A percentile compares a stretch with the other conserved stretches of the same genome.
Conservation (phyloP, 2,329 filamentous ascomycete genomes). For the Rhytidhysteron rufulum region DNA sequence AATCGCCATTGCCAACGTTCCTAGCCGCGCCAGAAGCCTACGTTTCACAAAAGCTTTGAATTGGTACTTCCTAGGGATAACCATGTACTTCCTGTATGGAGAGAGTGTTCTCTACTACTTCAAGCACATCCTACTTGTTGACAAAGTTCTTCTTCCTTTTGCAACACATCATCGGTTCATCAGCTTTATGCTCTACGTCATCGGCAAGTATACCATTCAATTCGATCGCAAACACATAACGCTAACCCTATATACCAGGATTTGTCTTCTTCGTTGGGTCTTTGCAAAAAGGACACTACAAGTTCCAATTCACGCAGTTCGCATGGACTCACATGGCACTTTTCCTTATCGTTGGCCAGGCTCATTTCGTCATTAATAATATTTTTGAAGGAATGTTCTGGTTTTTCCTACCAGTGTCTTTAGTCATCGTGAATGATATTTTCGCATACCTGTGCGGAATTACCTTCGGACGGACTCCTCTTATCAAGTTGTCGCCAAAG, state of each 20-base stretch:
- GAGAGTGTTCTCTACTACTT: constrained; percentile 99
- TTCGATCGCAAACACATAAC: neutral
- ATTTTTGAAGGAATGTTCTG: constrained; percentile 99
- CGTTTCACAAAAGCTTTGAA: constrained; percentile 94
- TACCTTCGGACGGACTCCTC: constrained; percentile 89
- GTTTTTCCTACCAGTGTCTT: constrained; percentile 93
- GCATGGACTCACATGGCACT: constrained; percentile 99
- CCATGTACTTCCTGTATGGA: constrained; percentile 99
- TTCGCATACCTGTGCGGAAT: constrained; percentile 98
- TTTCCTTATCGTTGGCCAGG: constrained; percentile 95
- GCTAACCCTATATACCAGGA: constrained; percentile 51
- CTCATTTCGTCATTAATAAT: constrained; percentile 99
- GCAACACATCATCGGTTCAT: constrained; percentile 98
- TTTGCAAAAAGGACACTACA: constrained; percentile 91
- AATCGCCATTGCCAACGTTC: constrained; percentile 94
- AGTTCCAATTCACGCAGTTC: constrained; percentile 98
- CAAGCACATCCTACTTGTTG: constrained; percentile 95
- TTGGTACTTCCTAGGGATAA: constrained; percentile 98
- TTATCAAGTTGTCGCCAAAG: constrained; percentile 97
- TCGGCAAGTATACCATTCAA: constrained; percentile 59
- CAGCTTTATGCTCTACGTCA: constrained; percentile 96
- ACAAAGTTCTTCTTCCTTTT: constrained; percentile 86
- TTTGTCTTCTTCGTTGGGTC: constrained; percentile 98
- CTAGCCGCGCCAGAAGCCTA: constrained; percentile 83
- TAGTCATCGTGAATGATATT: constrained; percentile 98